Conservation (phyloP, 441 rosid genomes). For the Heliophila coronopifolia region DNA sequence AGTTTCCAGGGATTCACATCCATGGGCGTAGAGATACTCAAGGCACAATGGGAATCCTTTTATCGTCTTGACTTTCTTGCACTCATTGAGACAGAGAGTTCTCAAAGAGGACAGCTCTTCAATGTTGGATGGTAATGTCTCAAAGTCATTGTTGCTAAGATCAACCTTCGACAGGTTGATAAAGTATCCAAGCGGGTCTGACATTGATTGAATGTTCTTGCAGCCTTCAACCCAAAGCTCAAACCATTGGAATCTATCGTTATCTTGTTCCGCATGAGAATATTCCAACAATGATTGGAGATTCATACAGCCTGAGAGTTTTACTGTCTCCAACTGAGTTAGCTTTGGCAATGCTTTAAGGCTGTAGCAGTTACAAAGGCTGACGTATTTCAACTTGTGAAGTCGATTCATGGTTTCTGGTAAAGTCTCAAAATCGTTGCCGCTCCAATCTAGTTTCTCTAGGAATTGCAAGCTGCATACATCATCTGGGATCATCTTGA, state of each 20-base stretch:
- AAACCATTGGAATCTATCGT: constrained; percentile 3
- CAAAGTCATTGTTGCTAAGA: constrained; percentile 28
- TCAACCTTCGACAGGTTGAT: constrained; percentile 19
- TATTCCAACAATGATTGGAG: not conserved
- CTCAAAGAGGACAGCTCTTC: constrained; percentile 20
- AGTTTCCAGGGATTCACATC: constrained; percentile 11
- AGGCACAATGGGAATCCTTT: constrained; percentile 26
- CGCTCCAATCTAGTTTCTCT: not conserved
- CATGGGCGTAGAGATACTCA: constrained; percentile 13
- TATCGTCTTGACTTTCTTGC: constrained; percentile 31
- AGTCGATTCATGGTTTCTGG: not conserved
- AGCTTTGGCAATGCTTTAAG: not conserved
- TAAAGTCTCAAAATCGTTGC: not conserved
- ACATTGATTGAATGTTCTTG: constrained; percentile 23
- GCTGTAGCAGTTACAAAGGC: not conserved
- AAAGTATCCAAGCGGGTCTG: constrained; percentile 18
- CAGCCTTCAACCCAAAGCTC: constrained; percentile 31
- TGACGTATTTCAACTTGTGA: not conserved
- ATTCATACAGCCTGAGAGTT: not conserved
- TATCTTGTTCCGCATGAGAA: not conserved
- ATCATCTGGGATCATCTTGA: not conserved
- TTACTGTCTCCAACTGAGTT: not conserved
- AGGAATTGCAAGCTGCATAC: not conserved
- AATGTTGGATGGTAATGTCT: constrained; percentile 30
- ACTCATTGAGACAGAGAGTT: constrained; percentile 19